phyloP scores from a whole-genome alignment of 2,329 filamentous ascomycete genomes.

The Paracoccidioides brasiliensis region DNA sequence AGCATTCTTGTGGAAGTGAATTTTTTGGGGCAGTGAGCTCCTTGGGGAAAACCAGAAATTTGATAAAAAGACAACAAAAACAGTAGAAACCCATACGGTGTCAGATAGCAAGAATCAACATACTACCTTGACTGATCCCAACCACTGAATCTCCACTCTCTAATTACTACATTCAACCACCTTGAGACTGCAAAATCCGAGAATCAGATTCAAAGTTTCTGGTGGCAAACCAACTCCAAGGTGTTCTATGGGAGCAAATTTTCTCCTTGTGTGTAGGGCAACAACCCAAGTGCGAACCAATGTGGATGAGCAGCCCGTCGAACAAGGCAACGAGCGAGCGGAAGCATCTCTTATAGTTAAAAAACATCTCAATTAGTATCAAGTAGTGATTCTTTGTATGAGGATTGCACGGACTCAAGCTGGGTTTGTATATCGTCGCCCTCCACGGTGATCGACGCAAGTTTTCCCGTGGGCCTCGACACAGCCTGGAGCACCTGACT shows the following conservation, averaged over 20 bases:
- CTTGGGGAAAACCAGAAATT: too few species aligned
- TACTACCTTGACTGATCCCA: too few species aligned
- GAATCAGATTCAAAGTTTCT: conserved; percentile 10
- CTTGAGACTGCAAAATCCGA: conserved; percentile 8
- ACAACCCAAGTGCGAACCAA: not conserved
- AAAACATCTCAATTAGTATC: not conserved
- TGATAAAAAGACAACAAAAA: too few species aligned
- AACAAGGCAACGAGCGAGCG: not conserved
- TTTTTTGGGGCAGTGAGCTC: too few species aligned
- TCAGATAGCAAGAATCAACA: too few species aligned
- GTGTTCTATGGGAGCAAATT: conserved; percentile 6
- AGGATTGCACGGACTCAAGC: not conserved
- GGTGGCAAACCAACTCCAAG: conserved; percentile 7
- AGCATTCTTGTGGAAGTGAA: too few species aligned
- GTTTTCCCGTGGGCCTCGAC: not conserved
- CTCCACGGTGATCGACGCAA: not conserved
- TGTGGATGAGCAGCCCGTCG: not conserved
- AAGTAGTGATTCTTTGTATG: not conserved
- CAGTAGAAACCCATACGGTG: too few species aligned
- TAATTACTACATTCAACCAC: too few species aligned
- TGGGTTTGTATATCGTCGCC: not conserved
- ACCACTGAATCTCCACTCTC: too few species aligned
- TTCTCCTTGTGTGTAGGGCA: not conserved
- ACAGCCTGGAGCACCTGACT: not conserved
- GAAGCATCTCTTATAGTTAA: not conserved